Base-by-base conservation (phyloP, 371 early-diverging fungal genomes). In the Mucor sp. region DNA sequence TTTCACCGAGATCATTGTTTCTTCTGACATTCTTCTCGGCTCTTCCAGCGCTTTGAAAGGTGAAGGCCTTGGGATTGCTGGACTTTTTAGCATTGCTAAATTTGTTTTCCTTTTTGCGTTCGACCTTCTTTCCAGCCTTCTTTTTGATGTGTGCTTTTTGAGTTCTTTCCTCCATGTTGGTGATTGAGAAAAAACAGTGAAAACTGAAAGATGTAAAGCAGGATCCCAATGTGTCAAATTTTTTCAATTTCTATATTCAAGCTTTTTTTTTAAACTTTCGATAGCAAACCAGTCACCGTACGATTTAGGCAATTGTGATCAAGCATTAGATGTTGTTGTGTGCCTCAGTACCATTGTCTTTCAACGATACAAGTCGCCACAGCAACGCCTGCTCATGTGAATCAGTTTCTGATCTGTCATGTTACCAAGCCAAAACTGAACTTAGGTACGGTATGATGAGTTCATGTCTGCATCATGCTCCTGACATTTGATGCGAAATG, bases 61-160 rank as follows among this genome's bases (percentile, higher is more conserved):
- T 88, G 65, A 96, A 98, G 9, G 97, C 94, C 87, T 92, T 94
- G 58, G 96, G 95, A 79, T 97, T 96, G 75, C 94, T 93, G 75
- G 92, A 91, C 72, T 89, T 93, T 43, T 87, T 88, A 70, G 89
- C 90, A 67, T 89, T 87, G 43, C 56, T 15, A 50, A 77, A 77
- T 66, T 85, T 85, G 63, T 86, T 86, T 69, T 88, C 87, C 62
- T 87, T 85, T 76, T 92, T 91, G 66, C 90, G 90, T 37, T 93
- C 92, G 32, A 90, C 95, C 74, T 95, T 95, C 58, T 90, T 90
- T 14, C 97, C 97, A 15, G 93, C 84, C 80, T 94, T 91, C 65
- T 86, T 85, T 67, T 87, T 86, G 67, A 94, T 75, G 80, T 97
- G 97, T 30, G 95, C 76, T 84, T 95, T 96, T 62, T 95, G 87